Evolutionary conservation across 768 basidiomycete species (phyloP), one percentile per base, ranked within the genome.

Genomic region (Auricularia cornea): DNA sequence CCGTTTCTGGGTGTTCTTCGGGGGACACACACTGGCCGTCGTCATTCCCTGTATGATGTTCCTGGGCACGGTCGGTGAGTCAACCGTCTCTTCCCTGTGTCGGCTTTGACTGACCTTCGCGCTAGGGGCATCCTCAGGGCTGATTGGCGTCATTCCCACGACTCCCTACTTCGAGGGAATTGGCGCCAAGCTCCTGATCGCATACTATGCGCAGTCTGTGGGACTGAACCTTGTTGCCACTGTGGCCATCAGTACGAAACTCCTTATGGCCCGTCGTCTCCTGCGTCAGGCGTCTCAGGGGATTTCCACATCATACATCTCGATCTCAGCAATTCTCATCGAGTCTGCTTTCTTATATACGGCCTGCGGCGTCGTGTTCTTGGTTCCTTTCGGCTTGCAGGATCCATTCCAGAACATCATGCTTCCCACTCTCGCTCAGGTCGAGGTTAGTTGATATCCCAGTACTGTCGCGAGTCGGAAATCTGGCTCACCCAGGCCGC

Each of bases 1-100:
- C 61, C 76, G 77, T 18, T 76, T 74, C 63, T 75, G 64, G 38
- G 67, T 75, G 30, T 66, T 80, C 20, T 79, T 75, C 70, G 63
- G 61, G 29, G 67, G 65, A 3, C 59, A 54, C 38, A 59, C 44
- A n/a, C n/a, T n/a, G 35, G 60, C 70, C 8, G 44, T 71, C 3
- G 64, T 66, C 1, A 41, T 71, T 23, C 72, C 72, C 3, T 38
- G 67, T 18, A 23, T 71, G 3, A 30, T 72, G 29, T 72, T 70
- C 62, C 61, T 72, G 18, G 67, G 66, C 6, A 66, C 68, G 3
- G 63, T 72, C 65, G 65, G 68, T 70, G 62, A 16, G 68, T 35
- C 29, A 32, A 2, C 56, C 12, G 4, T 28, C 26, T 10, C 23
- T n/a, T n/a, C n/a, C n/a, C n/a, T n/a, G n/a, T n/a, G n/a, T n/a